Percentiles rank a stretch among this genome's conserved stretches.
Conservation (phyloP, 257 asterid genomes). For the Rehmannia glutinosa region DNA sequence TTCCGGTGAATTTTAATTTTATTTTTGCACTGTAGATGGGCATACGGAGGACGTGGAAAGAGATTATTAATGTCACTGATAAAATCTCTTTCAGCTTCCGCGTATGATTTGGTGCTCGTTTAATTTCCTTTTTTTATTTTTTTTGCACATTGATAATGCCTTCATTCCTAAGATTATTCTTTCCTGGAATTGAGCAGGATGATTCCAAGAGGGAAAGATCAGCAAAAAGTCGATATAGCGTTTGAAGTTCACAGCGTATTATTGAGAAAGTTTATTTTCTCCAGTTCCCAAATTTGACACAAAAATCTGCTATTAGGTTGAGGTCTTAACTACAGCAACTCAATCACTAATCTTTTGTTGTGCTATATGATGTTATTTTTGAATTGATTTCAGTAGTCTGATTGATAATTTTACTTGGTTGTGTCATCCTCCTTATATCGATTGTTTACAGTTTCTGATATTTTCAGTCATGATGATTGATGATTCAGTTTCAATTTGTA, state of each 20-base stretch:
- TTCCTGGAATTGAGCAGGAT: slow-evolving; percentile 44
- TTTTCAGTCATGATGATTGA: neutral
- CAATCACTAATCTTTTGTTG: neutral
- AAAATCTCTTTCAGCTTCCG: slow-evolving; percentile 64
- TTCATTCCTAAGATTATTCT: neutral
- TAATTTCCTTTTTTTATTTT: too few relatives aligned
- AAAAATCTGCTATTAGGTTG: slow-evolving; percentile 28
- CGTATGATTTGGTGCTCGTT: slow-evolving; percentile 36
- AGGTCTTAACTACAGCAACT: slow-evolving; percentile 17
- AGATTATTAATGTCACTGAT: slow-evolving; percentile 60
- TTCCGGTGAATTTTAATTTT: too few relatives aligned
- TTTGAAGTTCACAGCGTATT: slow-evolving; percentile 26
- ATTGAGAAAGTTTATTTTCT: slow-evolving; percentile 1
- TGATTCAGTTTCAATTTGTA: neutral
- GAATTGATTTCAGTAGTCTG: too few relatives aligned
- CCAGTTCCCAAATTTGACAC: slow-evolving; percentile 28
- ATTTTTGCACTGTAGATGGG: slow-evolving; percentile 53
- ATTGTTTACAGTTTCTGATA: neutral
- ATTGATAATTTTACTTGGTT: neutral
- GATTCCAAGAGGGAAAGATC: slow-evolving; percentile 70
- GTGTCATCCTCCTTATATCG: neutral
- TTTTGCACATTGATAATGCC: too few relatives aligned
- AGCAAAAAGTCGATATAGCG: slow-evolving; percentile 48
- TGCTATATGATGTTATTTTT: too few relatives aligned
- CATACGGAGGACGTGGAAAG: slow-evolving; percentile 96